These are phyloP conservation scores for Senecio squalidus DNA, from an alignment of 140 eudicot species.

Conservation along the genomic window DNA sequence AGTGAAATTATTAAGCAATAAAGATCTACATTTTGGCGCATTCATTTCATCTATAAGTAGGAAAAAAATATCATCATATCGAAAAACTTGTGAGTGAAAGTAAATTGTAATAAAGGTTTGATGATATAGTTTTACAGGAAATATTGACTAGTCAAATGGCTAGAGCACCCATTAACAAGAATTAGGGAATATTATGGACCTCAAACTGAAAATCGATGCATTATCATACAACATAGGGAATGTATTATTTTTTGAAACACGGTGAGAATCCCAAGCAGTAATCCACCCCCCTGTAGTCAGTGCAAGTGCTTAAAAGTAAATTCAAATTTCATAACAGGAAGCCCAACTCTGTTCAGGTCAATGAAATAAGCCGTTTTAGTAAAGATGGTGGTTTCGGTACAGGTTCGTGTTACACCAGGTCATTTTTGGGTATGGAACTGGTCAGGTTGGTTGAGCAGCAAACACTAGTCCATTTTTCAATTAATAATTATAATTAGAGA, in stretches of 20 bases:
- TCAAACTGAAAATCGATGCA: constrained; percentile 6
- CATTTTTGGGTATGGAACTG: too few relatives aligned
- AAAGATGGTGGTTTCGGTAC: too few relatives aligned
- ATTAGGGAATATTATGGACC: background rate
- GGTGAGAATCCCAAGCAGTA: background rate
- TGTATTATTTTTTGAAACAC: background rate
- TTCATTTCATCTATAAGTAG: background rate
- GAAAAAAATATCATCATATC: background rate
- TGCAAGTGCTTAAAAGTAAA: background rate
- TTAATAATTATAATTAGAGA: too few relatives aligned
- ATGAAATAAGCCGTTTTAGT: too few relatives aligned
- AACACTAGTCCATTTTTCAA: too few relatives aligned
- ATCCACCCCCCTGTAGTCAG: background rate
- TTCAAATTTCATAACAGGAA: background rate
- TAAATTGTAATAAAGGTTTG: background rate
- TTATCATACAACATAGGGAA: background rate
- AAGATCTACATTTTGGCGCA: background rate
- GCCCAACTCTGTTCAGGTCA: constrained; percentile 1
- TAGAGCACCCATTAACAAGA: background rate
- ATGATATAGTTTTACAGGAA: background rate
- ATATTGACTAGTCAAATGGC: constrained; percentile 1
- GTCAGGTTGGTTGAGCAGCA: too few relatives aligned
- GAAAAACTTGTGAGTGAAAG: background rate
- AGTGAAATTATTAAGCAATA: constrained; percentile 1
- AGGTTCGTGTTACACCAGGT: too few relatives aligned